Conservation (phyloP, 306 rosid species). For the Vigna hirtella region DNA sequence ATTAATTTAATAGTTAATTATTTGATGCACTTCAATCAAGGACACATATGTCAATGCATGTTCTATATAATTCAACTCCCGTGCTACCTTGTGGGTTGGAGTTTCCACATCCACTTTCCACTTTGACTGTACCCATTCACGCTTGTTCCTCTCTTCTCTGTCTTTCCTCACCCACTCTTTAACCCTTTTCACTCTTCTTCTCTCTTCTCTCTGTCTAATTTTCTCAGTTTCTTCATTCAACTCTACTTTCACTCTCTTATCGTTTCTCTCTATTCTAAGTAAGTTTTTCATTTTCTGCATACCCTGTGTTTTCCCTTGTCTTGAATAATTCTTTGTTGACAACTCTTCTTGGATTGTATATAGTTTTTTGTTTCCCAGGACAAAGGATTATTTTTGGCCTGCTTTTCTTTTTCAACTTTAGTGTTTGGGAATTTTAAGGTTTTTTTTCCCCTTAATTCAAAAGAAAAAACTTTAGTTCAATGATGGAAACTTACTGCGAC, state of each 20-base stretch:
- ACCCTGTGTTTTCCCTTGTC: background rate
- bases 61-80: slow-evolving; percentile 69
- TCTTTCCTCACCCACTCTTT: slow-evolving; percentile 10
- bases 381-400: background rate
- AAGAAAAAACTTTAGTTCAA: background rate
- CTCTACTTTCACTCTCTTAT: slow-evolving; percentile 12
- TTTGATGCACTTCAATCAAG: slow-evolving; percentile 41
- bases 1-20: slow-evolving; percentile 10
- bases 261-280: slow-evolving; percentile 46
- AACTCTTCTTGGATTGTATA: background rate
- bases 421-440: background rate
- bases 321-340: background rate
- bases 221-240: slow-evolving; percentile 19
- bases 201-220: slow-evolving; percentile 6
- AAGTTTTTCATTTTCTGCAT: slow-evolving; percentile 19
- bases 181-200: background rate
- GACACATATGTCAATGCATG: slow-evolving; percentile 58
- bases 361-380: background rate
- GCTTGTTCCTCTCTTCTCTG: slow-evolving; percentile 48
- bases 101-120: slow-evolving; percentile 47
- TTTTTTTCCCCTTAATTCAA: background rate
- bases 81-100: slow-evolving; percentile 50
- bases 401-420: background rate
- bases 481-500: background rate
- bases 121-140: slow-evolving; percentile 57